Evolutionary conservation across 2,329 filamentous ascomycete genomes (phyloP).

Genomic region (Cladosporium sp.): DNA sequence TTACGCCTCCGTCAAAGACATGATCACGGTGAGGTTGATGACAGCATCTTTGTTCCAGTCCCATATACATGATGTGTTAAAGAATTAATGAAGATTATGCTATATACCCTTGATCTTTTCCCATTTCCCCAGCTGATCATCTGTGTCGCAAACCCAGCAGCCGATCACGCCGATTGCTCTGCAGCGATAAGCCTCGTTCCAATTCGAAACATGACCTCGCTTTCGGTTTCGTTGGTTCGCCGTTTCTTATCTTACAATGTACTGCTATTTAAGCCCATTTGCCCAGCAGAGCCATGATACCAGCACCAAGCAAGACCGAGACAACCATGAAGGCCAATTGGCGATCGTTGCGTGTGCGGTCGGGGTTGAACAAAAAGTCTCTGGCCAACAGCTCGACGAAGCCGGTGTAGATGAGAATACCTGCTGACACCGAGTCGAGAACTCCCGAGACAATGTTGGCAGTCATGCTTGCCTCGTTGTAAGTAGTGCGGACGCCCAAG

Average conservation of each 20-base stretch:
- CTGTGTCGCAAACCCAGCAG: background rate
- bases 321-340: conserved; percentile 89
- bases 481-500: conserved; percentile 68
- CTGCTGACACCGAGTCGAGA: conserved; percentile 74
- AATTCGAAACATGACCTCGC: background rate
- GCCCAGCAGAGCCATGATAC: conserved; percentile 74
- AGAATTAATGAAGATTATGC: background rate
- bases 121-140: background rate
- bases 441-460: conserved; percentile 80
- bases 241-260: conserved; percentile 21
- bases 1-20: background rate
- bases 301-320: conserved; percentile 75
- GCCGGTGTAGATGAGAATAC: conserved; percentile 52
- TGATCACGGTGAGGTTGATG: background rate
- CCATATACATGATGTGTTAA: background rate
- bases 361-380: conserved; percentile 64
- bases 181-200: background rate
- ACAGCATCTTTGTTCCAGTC: background rate
- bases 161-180: background rate
- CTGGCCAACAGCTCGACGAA: conserved; percentile 50
- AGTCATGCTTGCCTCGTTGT: conserved; percentile 60
- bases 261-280: conserved; percentile 69
- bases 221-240: background rate
- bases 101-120: background rate
- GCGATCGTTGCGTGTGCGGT: conserved; percentile 89